Conservation (phyloP, 108 stramenopile species). For the Nannochloropsis salina region DNA sequence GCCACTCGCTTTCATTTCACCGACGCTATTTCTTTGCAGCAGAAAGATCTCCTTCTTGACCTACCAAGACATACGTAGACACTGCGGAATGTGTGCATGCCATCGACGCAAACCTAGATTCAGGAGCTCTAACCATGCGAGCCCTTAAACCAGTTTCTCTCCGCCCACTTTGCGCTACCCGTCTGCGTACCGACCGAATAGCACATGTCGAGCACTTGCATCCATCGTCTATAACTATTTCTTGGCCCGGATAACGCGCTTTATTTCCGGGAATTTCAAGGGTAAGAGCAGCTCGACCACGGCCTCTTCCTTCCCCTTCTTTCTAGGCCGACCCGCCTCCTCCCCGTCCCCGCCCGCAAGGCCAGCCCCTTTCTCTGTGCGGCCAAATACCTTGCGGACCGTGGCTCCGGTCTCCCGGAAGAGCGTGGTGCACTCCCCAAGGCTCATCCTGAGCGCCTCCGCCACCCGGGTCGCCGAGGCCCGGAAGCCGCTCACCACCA, state of each 20-base stretch:
- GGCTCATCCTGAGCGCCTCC: background rate
- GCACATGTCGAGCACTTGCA: no score
- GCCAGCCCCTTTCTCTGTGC: background rate
- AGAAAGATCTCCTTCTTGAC: no score
- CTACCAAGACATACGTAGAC: no score
- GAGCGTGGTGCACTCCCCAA: background rate
- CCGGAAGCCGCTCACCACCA: conserved; percentile 3
- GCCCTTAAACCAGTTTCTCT: no score
- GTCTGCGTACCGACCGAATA: no score
- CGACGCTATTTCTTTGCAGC: no score
- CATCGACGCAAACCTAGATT: no score
- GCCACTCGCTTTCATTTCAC: no score
- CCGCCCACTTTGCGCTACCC: no score
- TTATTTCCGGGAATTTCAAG: background rate
- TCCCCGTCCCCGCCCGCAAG: background rate
- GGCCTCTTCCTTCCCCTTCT: background rate
- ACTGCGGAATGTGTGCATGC: no score
- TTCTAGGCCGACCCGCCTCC: background rate
- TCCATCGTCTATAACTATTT: background rate
- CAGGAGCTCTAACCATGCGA: no score
- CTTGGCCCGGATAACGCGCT: background rate
- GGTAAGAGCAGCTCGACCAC: background rate
- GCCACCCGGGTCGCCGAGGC: background rate
- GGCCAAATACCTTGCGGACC: background rate
- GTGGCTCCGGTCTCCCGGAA: background rate